phyloP scores from a whole-genome alignment of 805 yeast species.

The Scheffersomyces lignosus region DNA sequence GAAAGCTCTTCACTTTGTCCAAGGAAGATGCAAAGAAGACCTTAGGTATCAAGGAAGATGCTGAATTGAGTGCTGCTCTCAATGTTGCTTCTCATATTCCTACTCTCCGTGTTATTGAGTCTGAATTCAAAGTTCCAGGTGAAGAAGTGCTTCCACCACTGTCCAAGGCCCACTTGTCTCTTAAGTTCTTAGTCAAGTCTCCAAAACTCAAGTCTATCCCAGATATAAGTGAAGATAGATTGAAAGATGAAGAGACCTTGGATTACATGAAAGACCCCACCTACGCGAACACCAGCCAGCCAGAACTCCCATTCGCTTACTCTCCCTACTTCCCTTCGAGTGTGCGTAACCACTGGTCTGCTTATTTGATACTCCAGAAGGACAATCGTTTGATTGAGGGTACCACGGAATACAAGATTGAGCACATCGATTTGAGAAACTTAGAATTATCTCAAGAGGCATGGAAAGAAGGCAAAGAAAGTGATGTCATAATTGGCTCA shows the following conservation, averaged over 20 bases:
- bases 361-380: slow-evolving; percentile 66
- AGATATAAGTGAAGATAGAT: slow-evolving; percentile 39
- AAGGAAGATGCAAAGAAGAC: slow-evolving; percentile 54
- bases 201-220: slow-evolving; percentile 64
- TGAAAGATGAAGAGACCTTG: slow-evolving; percentile 59
- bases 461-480: slow-evolving; percentile 43
- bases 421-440: slow-evolving; percentile 55
- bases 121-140: slow-evolving; percentile 85
- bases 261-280: slow-evolving; percentile 75
- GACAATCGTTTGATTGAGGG: slow-evolving; percentile 78
- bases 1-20: slow-evolving; percentile 65
- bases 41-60: slow-evolving; percentile 52
- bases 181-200: slow-evolving; percentile 76
- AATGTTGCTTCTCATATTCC: slow-evolving; percentile 68
- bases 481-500: slow-evolving; percentile 55
- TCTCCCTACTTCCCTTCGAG: slow-evolving; percentile 76
- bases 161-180: slow-evolving; percentile 69
- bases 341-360: slow-evolving; percentile 59
- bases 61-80: slow-evolving; percentile 48
- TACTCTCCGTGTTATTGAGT: slow-evolving; percentile 59
- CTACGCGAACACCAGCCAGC: slow-evolving; percentile 62
- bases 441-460: slow-evolving; percentile 53
- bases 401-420: slow-evolving; percentile 51
- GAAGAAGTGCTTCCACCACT: slow-evolving; percentile 64
- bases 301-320: slow-evolving; percentile 61